These are phyloP conservation scores for Nothophoma quercina DNA, from an alignment of 2,329 filamentous ascomycete genomes.

Conservation along the genomic window DNA sequence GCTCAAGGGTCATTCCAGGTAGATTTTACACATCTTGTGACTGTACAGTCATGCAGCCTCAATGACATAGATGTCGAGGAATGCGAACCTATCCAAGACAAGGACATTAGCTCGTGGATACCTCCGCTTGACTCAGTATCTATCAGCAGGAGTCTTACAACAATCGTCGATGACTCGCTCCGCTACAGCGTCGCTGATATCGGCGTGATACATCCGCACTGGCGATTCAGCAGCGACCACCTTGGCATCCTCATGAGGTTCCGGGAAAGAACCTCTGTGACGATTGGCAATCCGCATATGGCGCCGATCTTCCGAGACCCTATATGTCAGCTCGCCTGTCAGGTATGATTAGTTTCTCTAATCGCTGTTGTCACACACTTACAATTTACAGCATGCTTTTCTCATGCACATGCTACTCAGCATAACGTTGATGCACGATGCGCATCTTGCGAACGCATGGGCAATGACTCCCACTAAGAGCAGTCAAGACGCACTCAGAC, in stretches of 20 bases:
- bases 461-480: constrained; percentile 28
- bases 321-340: constrained; percentile 50
- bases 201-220: constrained; percentile 3
- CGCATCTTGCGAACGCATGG: constrained; percentile 45
- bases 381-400: constrained; percentile 54
- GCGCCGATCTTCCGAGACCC: constrained; percentile 48
- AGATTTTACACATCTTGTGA: constrained; percentile 3
- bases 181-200: neutral
- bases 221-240: constrained; percentile 27
- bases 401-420: constrained; percentile 64
- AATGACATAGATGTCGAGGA: neutral
- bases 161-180: constrained; percentile 2
- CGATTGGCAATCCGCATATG: constrained; percentile 47
- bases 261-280: constrained; percentile 52
- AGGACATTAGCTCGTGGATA: neutral
- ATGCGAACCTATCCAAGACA: no score
- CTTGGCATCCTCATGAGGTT: constrained; percentile 53
- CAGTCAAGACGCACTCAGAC: constrained; percentile 51
- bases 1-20: constrained; percentile 40
- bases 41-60: neutral
- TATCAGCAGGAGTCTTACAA: neutral
- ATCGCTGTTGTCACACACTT: neutral
- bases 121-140: neutral
- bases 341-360: constrained; percentile 41
- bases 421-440: constrained; percentile 63